Percentiles rank a stretch among this genome's conserved stretches.
Conservation (phyloP, 2,329 filamentous ascomycete species). For the Arachnopeziza araneosa region DNA sequence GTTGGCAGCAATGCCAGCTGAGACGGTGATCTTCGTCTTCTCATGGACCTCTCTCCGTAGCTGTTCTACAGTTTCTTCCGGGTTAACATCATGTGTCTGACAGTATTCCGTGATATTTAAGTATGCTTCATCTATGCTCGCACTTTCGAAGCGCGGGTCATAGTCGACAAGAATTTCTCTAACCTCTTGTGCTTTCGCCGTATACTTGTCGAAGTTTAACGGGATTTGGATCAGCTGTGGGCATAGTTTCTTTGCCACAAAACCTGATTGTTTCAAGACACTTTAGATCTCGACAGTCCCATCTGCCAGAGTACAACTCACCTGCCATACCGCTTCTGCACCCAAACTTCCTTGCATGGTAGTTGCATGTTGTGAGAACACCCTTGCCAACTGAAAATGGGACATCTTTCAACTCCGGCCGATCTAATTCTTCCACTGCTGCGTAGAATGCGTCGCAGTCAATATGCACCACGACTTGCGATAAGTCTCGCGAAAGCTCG, state of each 20-base stretch:
- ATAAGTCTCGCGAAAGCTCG: conserved; percentile 72
- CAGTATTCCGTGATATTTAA: conserved; percentile 92
- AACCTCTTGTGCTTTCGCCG: conserved; percentile 81
- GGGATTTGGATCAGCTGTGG: conserved; percentile 78
- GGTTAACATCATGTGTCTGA: conserved; percentile 55
- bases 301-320: not conserved
- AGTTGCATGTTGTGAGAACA: conserved; percentile 70
- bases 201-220: conserved; percentile 87
- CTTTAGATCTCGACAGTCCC: not conserved
- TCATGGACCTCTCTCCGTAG: conserved; percentile 73
- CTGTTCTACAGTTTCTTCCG: conserved; percentile 69
- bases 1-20: conserved; percentile 90
- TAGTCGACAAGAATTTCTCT: conserved; percentile 79
- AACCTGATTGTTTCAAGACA: not conserved
- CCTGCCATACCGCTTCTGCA: conserved; percentile 90
- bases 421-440: conserved; percentile 79
- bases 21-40: conserved; percentile 78
- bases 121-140: conserved; percentile 94
- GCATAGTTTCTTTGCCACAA: conserved; percentile 71
- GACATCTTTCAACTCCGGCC: conserved; percentile 76
- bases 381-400: conserved; percentile 84
- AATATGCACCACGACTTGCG: conserved; percentile 81
- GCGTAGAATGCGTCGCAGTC: conserved; percentile 99
- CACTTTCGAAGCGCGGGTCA: conserved; percentile 84
- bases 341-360: conserved; percentile 82